Conservation (phyloP, 1,284 basidiomycete genomes). For the Calocybe gambosa region DNA sequence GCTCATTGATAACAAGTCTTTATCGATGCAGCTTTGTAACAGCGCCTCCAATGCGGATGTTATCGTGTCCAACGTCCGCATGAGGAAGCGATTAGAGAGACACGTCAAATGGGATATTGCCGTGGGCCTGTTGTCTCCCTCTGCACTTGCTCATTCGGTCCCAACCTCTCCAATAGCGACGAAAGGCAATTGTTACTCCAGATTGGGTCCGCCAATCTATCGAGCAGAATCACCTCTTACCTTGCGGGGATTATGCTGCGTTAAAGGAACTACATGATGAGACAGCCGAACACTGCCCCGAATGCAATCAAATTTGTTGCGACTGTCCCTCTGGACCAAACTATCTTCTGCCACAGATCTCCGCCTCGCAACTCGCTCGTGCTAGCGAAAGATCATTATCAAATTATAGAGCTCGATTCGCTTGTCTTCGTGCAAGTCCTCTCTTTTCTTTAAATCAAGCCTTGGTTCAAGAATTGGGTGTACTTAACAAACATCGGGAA, state of each 20-base stretch:
- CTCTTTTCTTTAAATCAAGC: slow-evolving; percentile 61
- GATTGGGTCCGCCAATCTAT: slow-evolving; percentile 61
- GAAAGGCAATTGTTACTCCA: slow-evolving; percentile 60
- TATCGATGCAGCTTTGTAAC: slow-evolving; percentile 33
- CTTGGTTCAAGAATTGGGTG: slow-evolving; percentile 48
- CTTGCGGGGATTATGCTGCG: slow-evolving; percentile 50
- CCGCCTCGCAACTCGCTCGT: not conserved
- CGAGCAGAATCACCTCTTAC: slow-evolving; percentile 33
- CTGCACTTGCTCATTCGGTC: not conserved
- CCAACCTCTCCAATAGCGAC: slow-evolving; percentile 35
- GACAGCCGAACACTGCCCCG: slow-evolving; percentile 38
- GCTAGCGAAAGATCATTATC: slow-evolving; percentile 20
- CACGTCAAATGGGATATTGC: slow-evolving; percentile 59
- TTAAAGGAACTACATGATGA: slow-evolving; percentile 42
- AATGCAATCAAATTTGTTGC: slow-evolving; percentile 17
- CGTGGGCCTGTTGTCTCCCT: slow-evolving; percentile 34
- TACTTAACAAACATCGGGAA: slow-evolving; percentile 51
- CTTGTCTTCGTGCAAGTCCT: slow-evolving; percentile 57
- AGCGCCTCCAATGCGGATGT: slow-evolving; percentile 51
- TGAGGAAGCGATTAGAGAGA: slow-evolving; percentile 61
- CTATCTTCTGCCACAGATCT: not conserved
- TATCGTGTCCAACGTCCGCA: slow-evolving; percentile 57
- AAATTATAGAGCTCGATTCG: slow-evolving; percentile 42
- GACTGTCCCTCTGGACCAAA: slow-evolving; percentile 2
- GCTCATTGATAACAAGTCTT: slow-evolving; percentile 35